Percentiles rank a stretch among this genome's conserved stretches.
Conservation (phyloP, 2,329 filamentous ascomycete genomes). For the Huntiella decipiens region DNA sequence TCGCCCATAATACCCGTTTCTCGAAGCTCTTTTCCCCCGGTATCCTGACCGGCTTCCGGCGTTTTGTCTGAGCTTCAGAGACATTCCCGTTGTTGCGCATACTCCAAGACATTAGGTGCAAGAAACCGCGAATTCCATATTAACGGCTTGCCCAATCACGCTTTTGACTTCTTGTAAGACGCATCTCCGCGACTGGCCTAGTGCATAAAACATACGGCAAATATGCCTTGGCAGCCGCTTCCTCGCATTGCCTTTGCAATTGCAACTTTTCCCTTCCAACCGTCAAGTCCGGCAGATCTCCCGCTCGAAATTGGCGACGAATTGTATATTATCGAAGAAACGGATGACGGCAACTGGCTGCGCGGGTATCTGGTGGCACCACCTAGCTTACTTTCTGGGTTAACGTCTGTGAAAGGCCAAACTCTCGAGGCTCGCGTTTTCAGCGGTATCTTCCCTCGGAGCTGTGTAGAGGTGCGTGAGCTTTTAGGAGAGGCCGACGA, state of each 20-base stretch:
- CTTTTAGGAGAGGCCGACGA: slow-evolving; percentile 59
- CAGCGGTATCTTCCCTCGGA: slow-evolving; percentile 91
- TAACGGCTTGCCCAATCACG: too few species aligned
- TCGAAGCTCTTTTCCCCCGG: too few species aligned
- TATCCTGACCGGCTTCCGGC: too few species aligned
- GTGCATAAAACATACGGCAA: slow-evolving; percentile 8
- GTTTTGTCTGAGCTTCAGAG: too few species aligned
- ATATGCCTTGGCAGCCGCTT: slow-evolving; percentile 93
- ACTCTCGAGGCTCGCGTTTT: slow-evolving; percentile 91
- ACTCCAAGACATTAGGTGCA: too few species aligned
- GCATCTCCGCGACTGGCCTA: too few species aligned
- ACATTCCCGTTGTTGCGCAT: too few species aligned
- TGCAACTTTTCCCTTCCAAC: slow-evolving; percentile 83
- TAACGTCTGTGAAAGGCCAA: slow-evolving; percentile 81
- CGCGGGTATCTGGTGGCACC: slow-evolving; percentile 90
- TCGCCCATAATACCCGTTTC: too few species aligned
- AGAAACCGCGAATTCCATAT: too few species aligned
- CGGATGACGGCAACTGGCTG: slow-evolving; percentile 79
- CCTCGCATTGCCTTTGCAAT: slow-evolving; percentile 95
- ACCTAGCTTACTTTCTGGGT: slow-evolving; percentile 73
- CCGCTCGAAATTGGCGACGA: slow-evolving; percentile 96
- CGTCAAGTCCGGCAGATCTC: slow-evolving; percentile 71
- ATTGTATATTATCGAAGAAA: slow-evolving; percentile 95
- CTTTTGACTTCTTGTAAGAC: too few species aligned
- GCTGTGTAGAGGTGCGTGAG: slow-evolving; percentile 87